Conservation (phyloP, 106 monocot genomes). For the Triglochin maritima region DNA sequence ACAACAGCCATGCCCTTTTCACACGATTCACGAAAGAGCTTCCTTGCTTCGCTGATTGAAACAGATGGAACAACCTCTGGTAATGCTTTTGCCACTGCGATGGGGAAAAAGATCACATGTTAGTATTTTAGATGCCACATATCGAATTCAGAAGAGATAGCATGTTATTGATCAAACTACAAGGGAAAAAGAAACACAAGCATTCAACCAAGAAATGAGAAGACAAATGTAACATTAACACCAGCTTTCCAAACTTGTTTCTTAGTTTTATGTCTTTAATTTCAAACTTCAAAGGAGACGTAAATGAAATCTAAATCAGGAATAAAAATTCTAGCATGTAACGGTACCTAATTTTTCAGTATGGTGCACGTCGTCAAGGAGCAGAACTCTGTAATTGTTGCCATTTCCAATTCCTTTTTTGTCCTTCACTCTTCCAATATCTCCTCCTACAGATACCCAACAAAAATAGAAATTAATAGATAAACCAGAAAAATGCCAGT, state of each 20-base stretch:
- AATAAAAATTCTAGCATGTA: not conserved
- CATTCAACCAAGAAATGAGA: too few relatives aligned
- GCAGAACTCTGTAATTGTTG: constrained; percentile 60
- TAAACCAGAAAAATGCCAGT: too few relatives aligned
- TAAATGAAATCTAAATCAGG: not conserved
- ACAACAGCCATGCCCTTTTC: constrained; percentile 48
- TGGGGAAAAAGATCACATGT: not conserved
- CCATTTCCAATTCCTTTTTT: constrained; percentile 37
- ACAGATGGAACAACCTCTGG: constrained; percentile 48
- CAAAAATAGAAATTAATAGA: not conserved
- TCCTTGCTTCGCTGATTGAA: constrained; percentile 25
- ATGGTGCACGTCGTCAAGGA: constrained; percentile 58
- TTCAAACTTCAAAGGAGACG: too few relatives aligned
- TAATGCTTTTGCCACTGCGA: constrained; percentile 47
- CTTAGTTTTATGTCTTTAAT: too few relatives aligned
- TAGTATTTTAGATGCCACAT: not conserved
- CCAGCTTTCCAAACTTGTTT: too few relatives aligned
- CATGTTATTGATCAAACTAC: too few relatives aligned
- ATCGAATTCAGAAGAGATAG: too few relatives aligned
- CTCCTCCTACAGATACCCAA: constrained; percentile 39
- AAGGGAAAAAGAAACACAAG: too few relatives aligned
- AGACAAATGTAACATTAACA: too few relatives aligned
- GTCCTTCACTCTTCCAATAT: constrained; percentile 29
- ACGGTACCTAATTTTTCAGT: constrained; percentile 47
- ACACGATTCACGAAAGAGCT: constrained; percentile 48